Percentiles rank a stretch among this genome's conserved stretches.
Conservation (phyloP, 164 flowering plant species). For the Vitis amurensis region DNA sequence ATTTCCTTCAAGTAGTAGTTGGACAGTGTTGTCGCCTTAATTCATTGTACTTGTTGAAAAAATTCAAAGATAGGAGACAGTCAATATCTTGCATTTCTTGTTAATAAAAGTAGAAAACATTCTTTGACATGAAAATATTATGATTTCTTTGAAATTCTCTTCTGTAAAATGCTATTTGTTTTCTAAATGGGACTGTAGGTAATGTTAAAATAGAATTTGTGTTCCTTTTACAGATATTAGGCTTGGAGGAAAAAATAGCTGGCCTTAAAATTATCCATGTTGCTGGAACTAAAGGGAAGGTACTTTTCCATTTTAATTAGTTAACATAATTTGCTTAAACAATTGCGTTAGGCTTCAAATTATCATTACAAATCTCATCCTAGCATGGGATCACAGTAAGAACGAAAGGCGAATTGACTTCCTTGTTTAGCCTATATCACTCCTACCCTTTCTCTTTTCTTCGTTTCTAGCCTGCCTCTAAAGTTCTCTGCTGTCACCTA, state of each 20-base stretch:
- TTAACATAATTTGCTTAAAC: neutral
- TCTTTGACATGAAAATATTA: neutral
- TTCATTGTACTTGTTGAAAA: too few species aligned
- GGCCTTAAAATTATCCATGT: constrained; percentile 65
- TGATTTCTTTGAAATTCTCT: too few species aligned
- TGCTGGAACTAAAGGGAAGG: constrained; percentile 88
- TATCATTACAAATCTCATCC: neutral
- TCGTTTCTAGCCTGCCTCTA: too few species aligned
- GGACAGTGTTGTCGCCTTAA: too few species aligned
- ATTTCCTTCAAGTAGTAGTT: too few species aligned
- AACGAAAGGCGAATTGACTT: too few species aligned
- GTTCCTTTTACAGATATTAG: constrained; percentile 43
- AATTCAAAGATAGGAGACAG: too few species aligned
- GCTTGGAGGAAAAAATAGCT: constrained; percentile 45
- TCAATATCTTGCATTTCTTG: too few species aligned
- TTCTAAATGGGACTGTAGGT: neutral
- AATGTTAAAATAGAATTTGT: neutral
- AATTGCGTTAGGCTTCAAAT: neutral
- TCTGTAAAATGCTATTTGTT: neutral
- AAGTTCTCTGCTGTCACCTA: too few species aligned
- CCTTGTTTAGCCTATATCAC: too few species aligned
- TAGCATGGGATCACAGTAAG: too few species aligned
- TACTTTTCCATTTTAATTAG: constrained; percentile 7
- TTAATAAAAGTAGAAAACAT: neutral
- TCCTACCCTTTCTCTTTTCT: too few species aligned